phyloP scores from a whole-genome alignment of 2,329 filamentous ascomycete genomes.

The Fusarium paranaense region DNA sequence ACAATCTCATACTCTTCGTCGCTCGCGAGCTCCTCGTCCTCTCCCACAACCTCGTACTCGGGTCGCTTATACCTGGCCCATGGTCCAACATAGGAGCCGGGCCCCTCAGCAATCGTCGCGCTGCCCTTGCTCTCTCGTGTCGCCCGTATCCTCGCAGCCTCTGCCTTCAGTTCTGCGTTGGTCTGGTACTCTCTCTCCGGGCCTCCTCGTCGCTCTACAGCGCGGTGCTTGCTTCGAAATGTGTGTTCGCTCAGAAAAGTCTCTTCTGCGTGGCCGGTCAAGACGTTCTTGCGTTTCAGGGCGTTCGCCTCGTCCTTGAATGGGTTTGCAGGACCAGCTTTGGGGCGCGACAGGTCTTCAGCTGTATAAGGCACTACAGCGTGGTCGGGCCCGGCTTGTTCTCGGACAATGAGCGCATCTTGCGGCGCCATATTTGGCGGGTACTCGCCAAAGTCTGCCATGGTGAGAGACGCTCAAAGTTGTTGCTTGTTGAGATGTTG shows the following conservation, averaged over 20 bases:
- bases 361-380: slow-evolving; percentile 75
- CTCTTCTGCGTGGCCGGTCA: slow-evolving; percentile 89
- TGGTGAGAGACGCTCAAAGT: slow-evolving; percentile 46
- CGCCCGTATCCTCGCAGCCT: slow-evolving; percentile 74
- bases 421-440: slow-evolving; percentile 74
- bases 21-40: slow-evolving; percentile 80
- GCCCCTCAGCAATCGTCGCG: slow-evolving; percentile 84
- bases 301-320: slow-evolving; percentile 73
- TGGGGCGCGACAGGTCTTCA: slow-evolving; percentile 75
- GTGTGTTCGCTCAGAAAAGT: slow-evolving; percentile 90
- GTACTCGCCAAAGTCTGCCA: slow-evolving; percentile 73
- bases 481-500: slow-evolving; percentile 3
- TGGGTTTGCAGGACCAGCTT: slow-evolving; percentile 78
- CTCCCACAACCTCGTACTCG: slow-evolving; percentile 78
- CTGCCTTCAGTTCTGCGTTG: slow-evolving; percentile 73
- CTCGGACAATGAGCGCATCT: slow-evolving; percentile 70
- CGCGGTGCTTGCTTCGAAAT: slow-evolving; percentile 88
- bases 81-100: slow-evolving; percentile 89
- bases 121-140: slow-evolving; percentile 88
- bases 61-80: slow-evolving; percentile 87
- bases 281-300: slow-evolving; percentile 82
- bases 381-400: slow-evolving; percentile 67
- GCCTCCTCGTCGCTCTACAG: slow-evolving; percentile 76
- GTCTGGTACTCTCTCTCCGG: slow-evolving; percentile 67
- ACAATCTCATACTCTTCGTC: slow-evolving; percentile 84